Base-by-base conservation (phyloP, 805 yeast genomes). In the Wickerhamomyces strasburgensis region DNA sequence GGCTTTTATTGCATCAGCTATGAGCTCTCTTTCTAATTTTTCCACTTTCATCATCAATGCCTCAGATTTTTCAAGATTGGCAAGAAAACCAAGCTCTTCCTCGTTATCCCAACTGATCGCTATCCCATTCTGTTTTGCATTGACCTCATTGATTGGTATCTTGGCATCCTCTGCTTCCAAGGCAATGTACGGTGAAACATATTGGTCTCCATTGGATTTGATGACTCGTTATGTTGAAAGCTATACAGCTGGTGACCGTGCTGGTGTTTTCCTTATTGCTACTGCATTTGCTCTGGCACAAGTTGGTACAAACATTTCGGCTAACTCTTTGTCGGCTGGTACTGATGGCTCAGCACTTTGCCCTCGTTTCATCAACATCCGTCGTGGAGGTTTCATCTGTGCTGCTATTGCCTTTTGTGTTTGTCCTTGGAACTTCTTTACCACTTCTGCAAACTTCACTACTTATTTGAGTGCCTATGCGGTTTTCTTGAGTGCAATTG, bases 41-140 rank as follows among this genome's bases (percentile, higher is more conserved):
- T 93, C 95, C 5, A 83, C 96, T n/a, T 70, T 87, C 52, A 83
- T 88, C 53, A 73, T 83, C 37, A 87, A 87, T 62, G 84, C 93
- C 13, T 94, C 96, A 2, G 96, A 87, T 66, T 87, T 87, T 60
- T 72, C 95, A 18, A 75, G 96, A 60, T 81, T 86, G 62, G 83
- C 95, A 8, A 72, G 68, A 45, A 78, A 75, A 16, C 67, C 72
- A 35, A 58, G 50, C 29, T 64, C 75, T 15, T 69, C 80, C 4
- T 51, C 66, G n/a, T 66, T 70, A 58, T 71, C 86, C 2, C 87
- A 80, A 58, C 53, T 69, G 30, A 52, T 82, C 27, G 68, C 90
- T 3, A 76, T 88, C 43, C 95, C 96, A 25, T 42, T 83, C 15
- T 74, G 85, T 49, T 87, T 85, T 61, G 81, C 88, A 4, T 52